Percentiles rank a stretch among this genome's conserved stretches.
Evolutionary conservation across 345 rosid species (phyloP).

Genomic region (Citrus unshiu): DNA sequence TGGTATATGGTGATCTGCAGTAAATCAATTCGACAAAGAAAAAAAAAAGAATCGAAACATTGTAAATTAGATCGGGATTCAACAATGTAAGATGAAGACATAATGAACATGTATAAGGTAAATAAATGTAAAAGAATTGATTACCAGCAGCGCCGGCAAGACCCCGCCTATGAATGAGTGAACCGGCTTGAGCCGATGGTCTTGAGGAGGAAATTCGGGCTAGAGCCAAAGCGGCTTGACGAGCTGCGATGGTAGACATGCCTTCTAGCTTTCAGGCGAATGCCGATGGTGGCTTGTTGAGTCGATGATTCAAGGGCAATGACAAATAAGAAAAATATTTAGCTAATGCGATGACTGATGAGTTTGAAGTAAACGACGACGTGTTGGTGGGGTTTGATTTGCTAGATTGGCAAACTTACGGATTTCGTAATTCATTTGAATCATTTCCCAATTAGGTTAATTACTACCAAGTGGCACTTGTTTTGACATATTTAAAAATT

Average conservation of each 20-base stretch:
- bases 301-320: neutral
- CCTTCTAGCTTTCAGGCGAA: neutral
- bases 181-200: conserved; percentile 25
- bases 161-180: conserved; percentile 66
- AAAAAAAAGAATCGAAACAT: neutral
- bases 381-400: neutral
- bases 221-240: conserved; percentile 28
- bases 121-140: neutral
- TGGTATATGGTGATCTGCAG: conserved; percentile 83
- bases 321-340: neutral
- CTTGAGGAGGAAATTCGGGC: conserved; percentile 31
- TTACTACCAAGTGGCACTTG: too few relatives aligned
- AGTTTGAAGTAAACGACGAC: neutral
- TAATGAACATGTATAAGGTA: conserved; percentile 3
- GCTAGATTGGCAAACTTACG: too few relatives aligned
- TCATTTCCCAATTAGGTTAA: too few relatives aligned
- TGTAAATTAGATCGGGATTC: conserved; percentile 15
- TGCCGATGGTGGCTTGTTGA: neutral
- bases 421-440: too few relatives aligned
- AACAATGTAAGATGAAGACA: neutral
- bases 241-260: conserved; percentile 59
- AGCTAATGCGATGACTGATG: neutral
- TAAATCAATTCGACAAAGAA: neutral
- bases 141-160: conserved; percentile 85
- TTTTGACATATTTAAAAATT: too few relatives aligned